phyloP scores from a whole-genome alignment of 495 filamentous ascomycete species.

The Xylaria flabelliformis region DNA sequence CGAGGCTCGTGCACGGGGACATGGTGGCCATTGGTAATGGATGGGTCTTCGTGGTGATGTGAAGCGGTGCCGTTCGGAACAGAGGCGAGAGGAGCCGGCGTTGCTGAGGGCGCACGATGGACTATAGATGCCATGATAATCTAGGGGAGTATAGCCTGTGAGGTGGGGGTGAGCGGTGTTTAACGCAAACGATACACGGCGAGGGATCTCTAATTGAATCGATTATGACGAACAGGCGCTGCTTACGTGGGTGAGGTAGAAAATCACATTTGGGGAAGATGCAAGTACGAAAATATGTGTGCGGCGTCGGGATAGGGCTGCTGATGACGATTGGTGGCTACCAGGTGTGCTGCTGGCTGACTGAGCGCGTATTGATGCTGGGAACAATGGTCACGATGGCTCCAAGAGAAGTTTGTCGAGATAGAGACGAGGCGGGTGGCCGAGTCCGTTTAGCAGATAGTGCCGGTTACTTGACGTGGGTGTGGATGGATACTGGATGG shows the following conservation, averaged over 20 bases:
- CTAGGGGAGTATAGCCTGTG: conserved; percentile 30
- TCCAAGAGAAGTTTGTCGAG: conserved; percentile 31
- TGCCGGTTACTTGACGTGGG: conserved; percentile 26
- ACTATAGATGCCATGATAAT: conserved; percentile 39
- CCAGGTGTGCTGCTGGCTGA: conserved; percentile 28
- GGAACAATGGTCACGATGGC: conserved; percentile 29
- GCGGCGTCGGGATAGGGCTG: conserved; percentile 24
- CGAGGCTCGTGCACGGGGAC: conserved; percentile 47
- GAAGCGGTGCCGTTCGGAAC: conserved; percentile 33
- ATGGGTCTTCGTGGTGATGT: conserved; percentile 35
- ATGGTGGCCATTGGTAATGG: conserved; percentile 45
- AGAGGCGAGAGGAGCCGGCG: conserved; percentile 39
- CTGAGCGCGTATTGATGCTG: conserved; percentile 25
- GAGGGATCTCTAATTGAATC: background rate
- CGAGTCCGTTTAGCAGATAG: conserved; percentile 31
- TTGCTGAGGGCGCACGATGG: conserved; percentile 39
- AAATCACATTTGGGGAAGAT: conserved; percentile 27
- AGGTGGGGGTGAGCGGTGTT: conserved; percentile 2
- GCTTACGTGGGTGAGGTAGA: conserved; percentile 23
- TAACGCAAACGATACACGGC: background rate
- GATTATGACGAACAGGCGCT: conserved; percentile 12
- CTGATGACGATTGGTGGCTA: conserved; percentile 25
- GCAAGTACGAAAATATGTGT: conserved; percentile 1
- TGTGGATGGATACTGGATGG: conserved; percentile 9
- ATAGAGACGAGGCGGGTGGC: conserved; percentile 24